Evolutionary conservation across 2,329 filamentous ascomycete genomes (phyloP), one percentile per base, ranked within the genome.

Genomic region (Trichoderma arundinaceum): DNA sequence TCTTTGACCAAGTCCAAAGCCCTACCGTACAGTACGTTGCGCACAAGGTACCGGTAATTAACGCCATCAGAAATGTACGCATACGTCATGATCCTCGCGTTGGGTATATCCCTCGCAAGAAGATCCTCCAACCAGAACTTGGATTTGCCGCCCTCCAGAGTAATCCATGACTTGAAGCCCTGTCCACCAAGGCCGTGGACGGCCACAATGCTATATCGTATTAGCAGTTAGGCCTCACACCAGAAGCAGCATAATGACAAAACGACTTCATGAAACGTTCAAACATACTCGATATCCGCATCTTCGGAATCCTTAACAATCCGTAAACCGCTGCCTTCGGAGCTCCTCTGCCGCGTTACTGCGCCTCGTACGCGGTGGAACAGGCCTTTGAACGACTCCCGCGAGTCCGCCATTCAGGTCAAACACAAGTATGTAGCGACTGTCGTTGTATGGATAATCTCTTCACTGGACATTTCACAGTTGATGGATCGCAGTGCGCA

Each of bases 31-130:
- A 74, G 64, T 44, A 72, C 64, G 22, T 72, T 71, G 41, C 69
- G 68, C 41, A 71, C 69, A 7, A 72, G 64, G 57, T 69, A 72
- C 22, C 70, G 67, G 49, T 71, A 72, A 54, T 68, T 71, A 17
- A 66, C 52, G 8, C 67, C 70, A 22, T 72, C 70, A 1, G 69
- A 69, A 39, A 67, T 65, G 61, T 74, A 74, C 51, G 61, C 66
- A 43, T 72, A 74, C 3, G 72, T 71, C 67, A 74, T 70, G 65
- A 74, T 74, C 51, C 72, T 71, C 8, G 72, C 72, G 51, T 70
- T 69, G 53, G 72, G 69, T 1, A 74, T 59, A 49, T 73, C 72
- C 43, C 66, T 41, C 57, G 66, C 68, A 2, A 73, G 68, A 28
- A 73, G 66, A 32, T 72, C 69, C 48, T 72, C 65, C 28, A 73